These are phyloP conservation scores for Canariomyces notabilis DNA, from an alignment of 2,329 filamentous ascomycete genomes.

Conservation along the genomic window DNA sequence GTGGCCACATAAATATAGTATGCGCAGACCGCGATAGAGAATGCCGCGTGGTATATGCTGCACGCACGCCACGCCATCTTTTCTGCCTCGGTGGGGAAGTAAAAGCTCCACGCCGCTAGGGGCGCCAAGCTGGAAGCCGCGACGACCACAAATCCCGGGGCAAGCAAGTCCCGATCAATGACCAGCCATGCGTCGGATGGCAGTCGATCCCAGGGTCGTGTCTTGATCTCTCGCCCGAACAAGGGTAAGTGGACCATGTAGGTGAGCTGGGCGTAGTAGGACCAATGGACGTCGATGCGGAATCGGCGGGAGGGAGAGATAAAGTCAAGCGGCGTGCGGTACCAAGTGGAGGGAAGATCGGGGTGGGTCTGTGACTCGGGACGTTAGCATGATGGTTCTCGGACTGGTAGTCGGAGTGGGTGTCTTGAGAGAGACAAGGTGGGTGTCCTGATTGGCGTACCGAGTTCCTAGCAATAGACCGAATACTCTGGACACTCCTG, in stretches of 20 bases:
- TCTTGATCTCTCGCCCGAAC: constrained; percentile 18
- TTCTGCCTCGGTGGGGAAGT: constrained; percentile 24
- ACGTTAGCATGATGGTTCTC: no score
- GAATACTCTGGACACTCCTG: constrained; percentile 9
- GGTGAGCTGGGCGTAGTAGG: constrained; percentile 19
- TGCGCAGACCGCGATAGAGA: no score
- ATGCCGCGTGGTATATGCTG: constrained; percentile 17
- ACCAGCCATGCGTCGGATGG: constrained; percentile 23
- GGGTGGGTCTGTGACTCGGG: constrained; percentile 30
- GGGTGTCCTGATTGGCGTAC: constrained; percentile 5
- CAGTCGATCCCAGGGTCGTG: constrained; percentile 23
- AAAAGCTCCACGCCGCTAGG: constrained; percentile 27
- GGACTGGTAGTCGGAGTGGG: no score
- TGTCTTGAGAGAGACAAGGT: no score
- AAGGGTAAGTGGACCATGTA: constrained; percentile 18
- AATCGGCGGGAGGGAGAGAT: constrained; percentile 19
- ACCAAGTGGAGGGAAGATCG: constrained; percentile 21
- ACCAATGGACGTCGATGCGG: constrained; percentile 22
- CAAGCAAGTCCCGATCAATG: constrained; percentile 5
- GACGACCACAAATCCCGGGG: constrained; percentile 12
- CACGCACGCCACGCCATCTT: constrained; percentile 23
- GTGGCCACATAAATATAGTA: no score
- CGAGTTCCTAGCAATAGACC: constrained; percentile 5
- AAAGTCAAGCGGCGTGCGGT: constrained; percentile 33
- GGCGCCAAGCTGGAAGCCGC: constrained; percentile 18